phyloP scores from a whole-genome alignment of 345 rosid genomes.

The Citrus glauca region DNA sequence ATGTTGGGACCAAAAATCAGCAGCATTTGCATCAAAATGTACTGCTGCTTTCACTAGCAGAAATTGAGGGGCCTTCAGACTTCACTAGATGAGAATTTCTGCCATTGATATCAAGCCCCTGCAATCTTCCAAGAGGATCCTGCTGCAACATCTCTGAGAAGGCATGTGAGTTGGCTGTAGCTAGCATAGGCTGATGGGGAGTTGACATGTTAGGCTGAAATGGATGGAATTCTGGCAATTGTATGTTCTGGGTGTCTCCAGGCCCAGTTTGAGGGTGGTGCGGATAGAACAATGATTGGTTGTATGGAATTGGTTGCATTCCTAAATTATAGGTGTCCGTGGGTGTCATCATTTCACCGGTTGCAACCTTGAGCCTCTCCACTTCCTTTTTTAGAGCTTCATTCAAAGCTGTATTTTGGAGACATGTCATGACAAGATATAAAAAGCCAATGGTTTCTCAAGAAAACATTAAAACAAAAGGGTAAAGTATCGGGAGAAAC shows the following conservation, averaged over 20 bases:
- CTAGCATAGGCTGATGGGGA: conserved; percentile 37
- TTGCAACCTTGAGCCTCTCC: conserved; percentile 69
- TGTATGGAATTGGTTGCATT: conserved; percentile 60
- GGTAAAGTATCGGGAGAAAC: neutral
- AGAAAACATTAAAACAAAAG: too few relatives aligned
- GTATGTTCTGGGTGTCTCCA: conserved; percentile 37
- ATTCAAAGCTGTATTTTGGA: conserved; percentile 51
- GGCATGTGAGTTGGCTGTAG: conserved; percentile 33
- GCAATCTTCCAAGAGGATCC: conserved; percentile 66
- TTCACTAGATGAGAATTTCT: conserved; percentile 54
- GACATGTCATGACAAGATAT: conserved; percentile 5
- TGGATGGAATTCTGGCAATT: conserved; percentile 52
- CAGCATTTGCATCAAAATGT: conserved; percentile 37
- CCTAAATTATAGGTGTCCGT: conserved; percentile 63
- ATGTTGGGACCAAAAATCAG: conserved; percentile 10
- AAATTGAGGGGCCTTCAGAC: conserved; percentile 61
- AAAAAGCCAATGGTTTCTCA: neutral
- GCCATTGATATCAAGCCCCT: conserved; percentile 77
- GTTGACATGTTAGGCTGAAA: conserved; percentile 41
- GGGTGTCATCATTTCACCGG: conserved; percentile 62
- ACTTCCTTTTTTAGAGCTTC: conserved; percentile 90
- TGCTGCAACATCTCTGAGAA: conserved; percentile 62
- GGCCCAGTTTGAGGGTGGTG: conserved; percentile 40
- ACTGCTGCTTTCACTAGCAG: conserved; percentile 76
- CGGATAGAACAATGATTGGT: conserved; percentile 42